Conservation (phyloP, 139 green algal genomes). For the Ettlia oleoabundans region DNA sequence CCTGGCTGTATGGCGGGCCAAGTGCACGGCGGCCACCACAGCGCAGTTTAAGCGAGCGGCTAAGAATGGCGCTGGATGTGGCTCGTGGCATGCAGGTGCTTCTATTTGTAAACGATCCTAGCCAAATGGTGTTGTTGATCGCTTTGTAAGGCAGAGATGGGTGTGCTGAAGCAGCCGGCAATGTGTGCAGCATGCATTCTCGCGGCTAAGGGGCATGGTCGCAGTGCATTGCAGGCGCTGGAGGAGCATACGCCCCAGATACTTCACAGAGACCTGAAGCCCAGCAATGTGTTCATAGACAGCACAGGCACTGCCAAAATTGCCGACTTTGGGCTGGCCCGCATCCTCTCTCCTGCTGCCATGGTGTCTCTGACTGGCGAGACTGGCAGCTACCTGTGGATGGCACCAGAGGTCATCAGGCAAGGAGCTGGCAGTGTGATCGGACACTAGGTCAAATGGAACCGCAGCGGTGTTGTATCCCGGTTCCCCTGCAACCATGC, state of each 20-base stretch:
- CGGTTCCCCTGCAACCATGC: too few relatives aligned
- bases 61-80: constrained; percentile 65
- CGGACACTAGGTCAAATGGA: too few relatives aligned
- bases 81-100: constrained; percentile 60
- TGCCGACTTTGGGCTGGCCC: constrained; percentile 84
- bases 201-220: too few relatives aligned
- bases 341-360: constrained; percentile 46
- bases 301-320: constrained; percentile 19
- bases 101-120: too few relatives aligned
- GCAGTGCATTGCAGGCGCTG: too few relatives aligned
- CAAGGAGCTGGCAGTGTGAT: too few relatives aligned
- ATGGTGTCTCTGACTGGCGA: constrained; percentile 74
- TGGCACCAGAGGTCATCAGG: constrained; percentile 86
- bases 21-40: constrained; percentile 35
- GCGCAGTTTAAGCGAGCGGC: constrained; percentile 51
- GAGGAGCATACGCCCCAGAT: constrained; percentile 71
- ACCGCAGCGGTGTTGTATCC: too few relatives aligned
- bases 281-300: constrained; percentile 69
- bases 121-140: too few relatives aligned
- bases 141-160: too few relatives aligned
- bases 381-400: constrained; percentile 91
- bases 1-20: constrained; percentile 60
- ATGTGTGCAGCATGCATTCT: too few relatives aligned
- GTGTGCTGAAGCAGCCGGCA: too few relatives aligned
- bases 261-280: constrained; percentile 89